These are phyloP conservation scores for Strobilomyces echinocephalus DNA, from an alignment of 768 basidiomycete species.

Conservation along the genomic window DNA sequence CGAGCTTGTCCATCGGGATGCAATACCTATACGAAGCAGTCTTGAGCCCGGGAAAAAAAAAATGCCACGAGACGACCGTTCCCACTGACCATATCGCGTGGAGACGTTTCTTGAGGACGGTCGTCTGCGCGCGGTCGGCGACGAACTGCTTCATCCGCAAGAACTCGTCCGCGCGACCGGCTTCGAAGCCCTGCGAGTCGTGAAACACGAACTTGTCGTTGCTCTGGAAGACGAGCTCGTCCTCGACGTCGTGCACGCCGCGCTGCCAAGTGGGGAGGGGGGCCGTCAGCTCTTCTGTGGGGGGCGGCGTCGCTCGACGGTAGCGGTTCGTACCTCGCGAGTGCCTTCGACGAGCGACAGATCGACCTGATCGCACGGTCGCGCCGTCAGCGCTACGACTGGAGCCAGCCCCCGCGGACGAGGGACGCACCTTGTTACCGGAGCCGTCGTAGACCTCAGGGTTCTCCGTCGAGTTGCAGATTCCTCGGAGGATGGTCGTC, in stretches of 20 bases:
- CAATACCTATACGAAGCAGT: background rate
- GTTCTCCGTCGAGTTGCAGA: background rate
- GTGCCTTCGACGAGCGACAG: slow-evolving; percentile 1
- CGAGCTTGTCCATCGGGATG: background rate
- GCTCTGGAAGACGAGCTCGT: too few species aligned
- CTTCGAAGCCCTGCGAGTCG: too few species aligned
- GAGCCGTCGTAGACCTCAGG: too few species aligned
- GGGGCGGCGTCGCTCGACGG: too few species aligned
- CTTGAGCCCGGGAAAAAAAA: too few species aligned
- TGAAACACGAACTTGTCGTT: background rate
- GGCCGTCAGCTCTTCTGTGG: too few species aligned
- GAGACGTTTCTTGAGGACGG: slow-evolving; percentile 3
- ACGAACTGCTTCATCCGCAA: slow-evolving; percentile 6
- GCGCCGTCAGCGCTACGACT: background rate
- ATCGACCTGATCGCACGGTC: background rate
- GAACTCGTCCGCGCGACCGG: background rate
- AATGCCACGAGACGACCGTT: too few species aligned
- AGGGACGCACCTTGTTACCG: background rate
- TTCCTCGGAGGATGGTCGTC: slow-evolving; percentile 1
- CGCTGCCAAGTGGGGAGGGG: background rate
- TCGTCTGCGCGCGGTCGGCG: background rate
- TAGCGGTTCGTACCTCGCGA: background rate
- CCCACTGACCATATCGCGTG: slow-evolving; percentile 3
- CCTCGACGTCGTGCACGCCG: background rate
- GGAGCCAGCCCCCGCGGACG: too few species aligned